Evolutionary conservation across 176 grass and related monocot species (phyloP).

Genomic region (Bonia amplexicaulis): DNA sequence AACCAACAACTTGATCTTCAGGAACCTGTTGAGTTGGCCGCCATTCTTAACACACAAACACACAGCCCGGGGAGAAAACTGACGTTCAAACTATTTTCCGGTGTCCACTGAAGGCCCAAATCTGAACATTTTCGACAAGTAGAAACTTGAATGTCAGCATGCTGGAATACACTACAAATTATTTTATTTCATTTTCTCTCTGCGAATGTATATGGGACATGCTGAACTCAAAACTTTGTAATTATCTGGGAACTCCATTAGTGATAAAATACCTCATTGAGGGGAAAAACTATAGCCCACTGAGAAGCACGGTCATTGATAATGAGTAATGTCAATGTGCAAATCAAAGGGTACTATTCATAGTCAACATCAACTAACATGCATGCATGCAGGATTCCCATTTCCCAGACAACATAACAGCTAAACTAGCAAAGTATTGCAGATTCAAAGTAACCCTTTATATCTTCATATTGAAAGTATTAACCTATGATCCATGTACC

Average conservation of each 20-base stretch:
- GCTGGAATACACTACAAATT: not conserved
- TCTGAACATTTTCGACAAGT: slow-evolving; percentile 46
- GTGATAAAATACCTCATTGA: not conserved
- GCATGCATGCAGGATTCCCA: not conserved
- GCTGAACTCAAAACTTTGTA: not conserved
- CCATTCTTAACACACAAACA: not conserved
- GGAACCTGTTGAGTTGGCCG: slow-evolving; percentile 7
- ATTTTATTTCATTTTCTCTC: not conserved
- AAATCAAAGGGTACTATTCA: not conserved
- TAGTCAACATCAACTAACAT: not conserved
- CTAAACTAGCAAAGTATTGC: not conserved
- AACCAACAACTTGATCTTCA: slow-evolving; percentile 20
- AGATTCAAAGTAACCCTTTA: not conserved
- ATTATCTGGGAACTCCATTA: not conserved
- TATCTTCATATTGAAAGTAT: not conserved
- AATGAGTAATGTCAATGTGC: not conserved
- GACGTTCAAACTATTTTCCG: slow-evolving; percentile 74
- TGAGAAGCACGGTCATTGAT: not conserved
- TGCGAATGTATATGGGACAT: not conserved
- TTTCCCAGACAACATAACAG: not conserved
- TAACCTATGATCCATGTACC: not conserved
- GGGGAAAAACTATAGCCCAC: not conserved
- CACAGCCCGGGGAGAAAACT: slow-evolving; percentile 6
- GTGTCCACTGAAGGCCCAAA: slow-evolving; percentile 95
- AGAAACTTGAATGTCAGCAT: not conserved